Evolutionary conservation across 2,329 filamentous ascomycete species (phyloP).

Genomic region (Sporothrix protearum): DNA sequence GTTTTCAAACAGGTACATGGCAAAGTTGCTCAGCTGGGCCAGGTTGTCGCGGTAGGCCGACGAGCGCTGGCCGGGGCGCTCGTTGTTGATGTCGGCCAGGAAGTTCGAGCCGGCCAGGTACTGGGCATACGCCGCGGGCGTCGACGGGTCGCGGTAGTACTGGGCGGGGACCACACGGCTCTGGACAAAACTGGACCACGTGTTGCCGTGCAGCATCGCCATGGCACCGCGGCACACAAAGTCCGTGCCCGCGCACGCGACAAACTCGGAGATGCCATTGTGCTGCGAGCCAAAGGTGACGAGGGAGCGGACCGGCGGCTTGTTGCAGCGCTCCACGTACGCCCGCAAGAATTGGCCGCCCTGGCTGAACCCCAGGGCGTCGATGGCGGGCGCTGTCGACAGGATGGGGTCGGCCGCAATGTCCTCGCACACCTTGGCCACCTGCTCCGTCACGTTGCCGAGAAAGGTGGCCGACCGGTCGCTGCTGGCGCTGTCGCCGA

Average conservation of each 20-base stretch:
- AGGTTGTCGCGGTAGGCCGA: constrained; percentile 78
- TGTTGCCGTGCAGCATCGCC: constrained; percentile 71
- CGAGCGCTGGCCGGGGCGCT: no score
- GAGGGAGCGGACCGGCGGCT: constrained; percentile 68
- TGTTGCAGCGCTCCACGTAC: constrained; percentile 83
- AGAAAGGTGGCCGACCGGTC: constrained; percentile 86
- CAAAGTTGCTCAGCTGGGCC: constrained; percentile 67
- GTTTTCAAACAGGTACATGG: constrained; percentile 85
- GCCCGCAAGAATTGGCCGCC: constrained; percentile 94
- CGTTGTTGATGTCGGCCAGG: constrained; percentile 94
- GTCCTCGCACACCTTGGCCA: constrained; percentile 72
- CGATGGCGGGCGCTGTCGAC: constrained; percentile 74
- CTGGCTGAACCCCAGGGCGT: constrained; percentile 92
- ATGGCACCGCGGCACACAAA: constrained; percentile 79
- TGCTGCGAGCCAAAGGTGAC: constrained; percentile 90
- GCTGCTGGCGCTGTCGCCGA: constrained; percentile 60
- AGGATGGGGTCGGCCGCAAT: constrained; percentile 74
- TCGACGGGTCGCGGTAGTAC: constrained; percentile 74
- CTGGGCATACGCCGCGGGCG: constrained; percentile 60
- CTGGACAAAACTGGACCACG: constrained; percentile 78
- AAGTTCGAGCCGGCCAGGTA: constrained; percentile 85
- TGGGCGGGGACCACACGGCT: constrained; percentile 81
- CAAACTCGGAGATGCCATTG: constrained; percentile 84
- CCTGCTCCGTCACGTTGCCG: constrained; percentile 79
- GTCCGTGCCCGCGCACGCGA: constrained; percentile 66